Percentiles rank a stretch among this genome's conserved stretches.
Conservation (phyloP, 106 monocot genomes). For the Posidonia australis region DNA sequence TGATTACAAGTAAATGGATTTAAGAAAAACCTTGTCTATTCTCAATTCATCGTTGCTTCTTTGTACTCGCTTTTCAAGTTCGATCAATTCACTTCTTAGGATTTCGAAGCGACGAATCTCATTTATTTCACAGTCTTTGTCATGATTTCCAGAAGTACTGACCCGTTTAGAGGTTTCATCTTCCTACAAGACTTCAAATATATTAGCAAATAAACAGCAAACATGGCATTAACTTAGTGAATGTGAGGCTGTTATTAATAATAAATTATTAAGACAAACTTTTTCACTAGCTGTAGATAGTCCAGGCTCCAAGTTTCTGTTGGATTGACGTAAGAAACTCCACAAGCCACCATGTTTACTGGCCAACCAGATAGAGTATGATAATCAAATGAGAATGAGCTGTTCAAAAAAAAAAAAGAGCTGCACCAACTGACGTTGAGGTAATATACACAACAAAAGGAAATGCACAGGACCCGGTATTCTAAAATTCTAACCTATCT, state of each 20-base stretch:
- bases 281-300: constrained; percentile 18
- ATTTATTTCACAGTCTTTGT: constrained; percentile 29
- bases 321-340: constrained; percentile 59
- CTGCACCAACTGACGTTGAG: background rate
- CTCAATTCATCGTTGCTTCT: constrained; percentile 47
- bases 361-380: constrained; percentile 17
- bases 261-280: constrained; percentile 31
- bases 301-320: constrained; percentile 23
- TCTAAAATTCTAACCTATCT: constrained; percentile 32
- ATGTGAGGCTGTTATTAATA: background rate
- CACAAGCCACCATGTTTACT: constrained; percentile 48
- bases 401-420: background rate
- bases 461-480: background rate
- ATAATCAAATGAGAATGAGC: background rate
- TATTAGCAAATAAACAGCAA: background rate
- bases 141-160: constrained; percentile 9
- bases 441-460: background rate
- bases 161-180: constrained; percentile 8
- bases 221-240: background rate
- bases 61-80: constrained; percentile 87
- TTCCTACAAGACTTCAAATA: constrained; percentile 7
- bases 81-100: constrained; percentile 67
- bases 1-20: background rate
- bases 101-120: constrained; percentile 80
- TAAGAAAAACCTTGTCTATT: constrained; percentile 31